phyloP scores from a whole-genome alignment of 2,329 filamentous ascomycete genomes.

The Phoma herbarum region DNA sequence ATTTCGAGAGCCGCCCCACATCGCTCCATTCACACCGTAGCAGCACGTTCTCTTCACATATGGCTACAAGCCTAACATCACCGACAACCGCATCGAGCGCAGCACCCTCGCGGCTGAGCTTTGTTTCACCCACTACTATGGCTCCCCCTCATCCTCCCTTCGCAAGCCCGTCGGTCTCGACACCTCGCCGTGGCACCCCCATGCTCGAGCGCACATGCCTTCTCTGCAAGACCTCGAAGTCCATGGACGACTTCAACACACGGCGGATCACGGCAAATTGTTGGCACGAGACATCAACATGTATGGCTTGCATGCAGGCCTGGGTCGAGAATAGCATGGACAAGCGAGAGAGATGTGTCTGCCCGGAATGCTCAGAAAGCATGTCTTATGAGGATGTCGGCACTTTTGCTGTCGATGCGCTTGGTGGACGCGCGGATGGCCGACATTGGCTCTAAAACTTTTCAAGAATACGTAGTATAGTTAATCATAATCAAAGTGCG shows the following conservation, averaged over 20 bases:
- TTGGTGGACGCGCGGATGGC: slow-evolving; percentile 17
- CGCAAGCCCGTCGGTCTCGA: slow-evolving; percentile 10
- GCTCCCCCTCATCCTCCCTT: slow-evolving; percentile 12
- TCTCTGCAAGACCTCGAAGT: slow-evolving; percentile 38
- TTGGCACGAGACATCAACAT: slow-evolving; percentile 42
- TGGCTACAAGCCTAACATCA: slow-evolving; percentile 19
- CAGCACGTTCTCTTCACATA: slow-evolving; percentile 25
- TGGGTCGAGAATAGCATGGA: slow-evolving; percentile 39
- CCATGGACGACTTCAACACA: slow-evolving; percentile 31
- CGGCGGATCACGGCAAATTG: slow-evolving; percentile 38
- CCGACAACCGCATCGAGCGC: slow-evolving; percentile 24
- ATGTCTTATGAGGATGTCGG: slow-evolving; percentile 40
- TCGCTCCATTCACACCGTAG: slow-evolving; percentile 29
- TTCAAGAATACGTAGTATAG: slow-evolving; percentile 7
- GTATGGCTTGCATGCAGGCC: slow-evolving; percentile 36
- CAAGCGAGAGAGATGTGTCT: slow-evolving; percentile 31
- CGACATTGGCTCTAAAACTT: slow-evolving; percentile 12
- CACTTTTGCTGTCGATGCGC: slow-evolving; percentile 31
- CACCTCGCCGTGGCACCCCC: slow-evolving; percentile 30
- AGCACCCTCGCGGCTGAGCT: slow-evolving; percentile 16
- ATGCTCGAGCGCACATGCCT: slow-evolving; percentile 36
- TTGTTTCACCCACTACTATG: slow-evolving; percentile 14
- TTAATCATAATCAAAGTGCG: slow-evolving; percentile 18
- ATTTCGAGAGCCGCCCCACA: slow-evolving; percentile 24
- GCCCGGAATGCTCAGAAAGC: slow-evolving; percentile 42